These are phyloP conservation scores for Pseudonitzschia delicatissima DNA, from an alignment of 108 stramenopile species.

Conservation along the genomic window DNA sequence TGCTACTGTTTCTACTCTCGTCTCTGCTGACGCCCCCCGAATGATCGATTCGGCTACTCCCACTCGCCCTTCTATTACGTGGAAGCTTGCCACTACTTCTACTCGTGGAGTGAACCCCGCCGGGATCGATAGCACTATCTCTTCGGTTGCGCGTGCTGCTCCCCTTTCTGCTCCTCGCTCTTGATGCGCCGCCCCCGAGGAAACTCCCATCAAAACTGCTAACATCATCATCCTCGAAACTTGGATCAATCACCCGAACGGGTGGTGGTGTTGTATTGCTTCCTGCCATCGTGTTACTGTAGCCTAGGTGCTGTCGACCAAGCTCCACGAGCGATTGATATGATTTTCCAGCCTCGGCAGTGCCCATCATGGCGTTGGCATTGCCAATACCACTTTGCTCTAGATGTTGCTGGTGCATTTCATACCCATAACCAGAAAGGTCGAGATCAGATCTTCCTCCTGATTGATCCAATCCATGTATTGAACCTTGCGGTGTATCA, in stretches of 20 bases:
- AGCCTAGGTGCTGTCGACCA: background rate
- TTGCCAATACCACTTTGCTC: background rate
- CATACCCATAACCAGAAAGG: background rate
- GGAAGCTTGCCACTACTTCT: too few relatives aligned
- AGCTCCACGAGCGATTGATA: background rate
- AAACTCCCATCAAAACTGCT: background rate
- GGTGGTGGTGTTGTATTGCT: background rate
- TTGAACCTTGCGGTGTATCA: background rate
- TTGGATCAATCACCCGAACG: background rate
- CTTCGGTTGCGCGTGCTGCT: too few relatives aligned
- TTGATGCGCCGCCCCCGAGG: too few relatives aligned
- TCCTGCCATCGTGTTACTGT: background rate
- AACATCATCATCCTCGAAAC: background rate
- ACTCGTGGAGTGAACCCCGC: too few relatives aligned
- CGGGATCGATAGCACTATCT: too few relatives aligned
- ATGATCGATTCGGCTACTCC: too few relatives aligned
- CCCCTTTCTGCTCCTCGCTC: too few relatives aligned
- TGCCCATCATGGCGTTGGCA: background rate
- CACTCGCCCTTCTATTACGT: too few relatives aligned
- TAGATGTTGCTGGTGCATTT: background rate
- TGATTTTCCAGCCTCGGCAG: background rate
- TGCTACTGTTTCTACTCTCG: too few relatives aligned
- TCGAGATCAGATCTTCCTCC: too few relatives aligned
- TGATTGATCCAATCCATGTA: background rate
- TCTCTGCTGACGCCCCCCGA: too few relatives aligned